phyloP scores from a whole-genome alignment of 75 land plant genomes.

The Gnetum montanum region DNA sequence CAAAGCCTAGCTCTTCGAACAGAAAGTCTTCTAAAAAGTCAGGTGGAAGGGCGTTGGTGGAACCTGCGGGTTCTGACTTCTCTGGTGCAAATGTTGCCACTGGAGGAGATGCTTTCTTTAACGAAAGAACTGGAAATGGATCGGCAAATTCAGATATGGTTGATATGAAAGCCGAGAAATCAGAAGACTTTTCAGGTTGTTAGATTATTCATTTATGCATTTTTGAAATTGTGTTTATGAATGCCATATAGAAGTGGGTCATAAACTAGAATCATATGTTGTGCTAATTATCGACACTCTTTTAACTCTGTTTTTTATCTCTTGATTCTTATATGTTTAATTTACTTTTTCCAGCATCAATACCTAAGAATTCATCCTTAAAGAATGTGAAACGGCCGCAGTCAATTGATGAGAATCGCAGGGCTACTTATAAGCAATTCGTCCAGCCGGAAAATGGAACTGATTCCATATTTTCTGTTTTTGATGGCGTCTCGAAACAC shows the following conservation, averaged over 20 bases:
- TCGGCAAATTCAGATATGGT: conserved; percentile 10
- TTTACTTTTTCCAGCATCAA: conserved; percentile 8
- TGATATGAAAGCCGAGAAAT: conserved; percentile 32
- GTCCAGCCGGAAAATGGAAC: conserved; percentile 27
- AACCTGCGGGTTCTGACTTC: conserved; percentile 56
- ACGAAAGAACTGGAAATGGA: conserved; percentile 30
- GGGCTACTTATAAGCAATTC: conserved; percentile 47
- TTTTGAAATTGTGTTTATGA: background rate
- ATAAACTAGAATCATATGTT: background rate
- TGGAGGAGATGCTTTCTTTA: conserved; percentile 26
- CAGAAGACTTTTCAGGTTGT: conserved; percentile 34
- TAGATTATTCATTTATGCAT: background rate
- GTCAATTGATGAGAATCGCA: conserved; percentile 66
- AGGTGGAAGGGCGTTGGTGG: conserved; percentile 19
- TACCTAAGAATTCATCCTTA: conserved; percentile 21
- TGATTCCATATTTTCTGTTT: conserved; percentile 35
- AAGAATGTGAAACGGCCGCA: conserved; percentile 50
- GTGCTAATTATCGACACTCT: background rate
- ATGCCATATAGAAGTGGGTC: background rate
- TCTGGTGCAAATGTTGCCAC: conserved; percentile 54
- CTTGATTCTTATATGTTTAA: no score
- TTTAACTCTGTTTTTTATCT: no score
- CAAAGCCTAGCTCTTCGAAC: conserved; percentile 10
- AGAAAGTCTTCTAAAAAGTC: conserved; percentile 34
- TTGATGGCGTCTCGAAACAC: conserved; percentile 51